Base-by-base conservation (phyloP, 257 asterid genomes). In the Schizonepeta tenuifolia region DNA sequence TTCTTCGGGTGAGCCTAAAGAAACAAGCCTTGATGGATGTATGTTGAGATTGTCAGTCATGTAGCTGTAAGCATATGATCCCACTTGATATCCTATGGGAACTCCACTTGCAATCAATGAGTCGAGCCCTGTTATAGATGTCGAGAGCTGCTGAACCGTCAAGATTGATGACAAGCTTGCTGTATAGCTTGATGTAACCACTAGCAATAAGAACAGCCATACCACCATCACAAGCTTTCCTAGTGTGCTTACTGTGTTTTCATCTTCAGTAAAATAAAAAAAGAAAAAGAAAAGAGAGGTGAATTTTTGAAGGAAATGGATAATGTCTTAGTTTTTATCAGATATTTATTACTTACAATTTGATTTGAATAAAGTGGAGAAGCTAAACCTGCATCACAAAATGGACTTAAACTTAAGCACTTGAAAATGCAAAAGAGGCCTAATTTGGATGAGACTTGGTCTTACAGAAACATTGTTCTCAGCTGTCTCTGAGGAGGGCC, bases 141-240 rank as follows among this genome's bases (percentile, higher is more conserved):
- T 80, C 64, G 84, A 89, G 20, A 87, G 82, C 73, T 85, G 93
- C 78, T 82, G 82, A 20, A 87, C 93, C 4, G 96, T 89, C 74
- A 87, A 85, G 75, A 85, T 83, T 13, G 96, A 83, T 54, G 96
- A 83, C 81, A 89, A 81, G 82, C 88, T 87, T 20, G 96, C 93
- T 1, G 96, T 89, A 74, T 89, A 89, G 71, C 90, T 89, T 12
- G 96, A 85, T 36, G 81, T 89, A 53, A 87, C 68, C 74, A 89
- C 86, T 78, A 89, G 58, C 57, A 89, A 76, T 61, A 87, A 80
- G 69, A 89, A 89, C 7, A 87, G 91, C 96, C 96, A 89, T 20
- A 84, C 76, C 77, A 89, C 75, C 81, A 89, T 70, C 73, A 89
- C 91, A 51, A 81, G 14, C 54, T 86, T 87, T 18, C 89, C 96